Evolutionary conservation across 2,329 filamentous ascomycete species (phyloP), one percentile per base, ranked within the genome.

Genomic region (Macrophomina pseudophaseolina): DNA sequence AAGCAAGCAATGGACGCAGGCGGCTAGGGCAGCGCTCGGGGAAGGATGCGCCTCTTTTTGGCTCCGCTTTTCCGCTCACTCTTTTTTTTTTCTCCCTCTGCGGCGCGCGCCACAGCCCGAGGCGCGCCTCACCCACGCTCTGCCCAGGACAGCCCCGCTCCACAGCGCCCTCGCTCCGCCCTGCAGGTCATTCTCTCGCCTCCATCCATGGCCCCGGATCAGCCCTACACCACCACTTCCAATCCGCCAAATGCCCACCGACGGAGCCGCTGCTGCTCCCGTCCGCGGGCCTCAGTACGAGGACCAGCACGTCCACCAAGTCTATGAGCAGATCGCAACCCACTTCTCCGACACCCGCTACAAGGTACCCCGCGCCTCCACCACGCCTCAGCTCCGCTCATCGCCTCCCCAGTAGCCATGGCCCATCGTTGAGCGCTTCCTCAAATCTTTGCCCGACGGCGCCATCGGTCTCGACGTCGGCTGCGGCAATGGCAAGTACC

Each of bases 401-500:
- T 59, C 48, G 30, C 62, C 49, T 28, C 48, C 66, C 65, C 49
- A 66, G 66, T 53, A 90, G 87, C 93, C 95, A 68, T 99, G 95
- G 95, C 95, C 95, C 28, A 90, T 96, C 72, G 91, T 98, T 66
- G 87, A 93, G 69, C 83, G 83, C 42, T 98, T 97, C 77, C 86
- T 98, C 42, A 81, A 83, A 59, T 81, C 82, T 38, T 86, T 91
- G 56, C 76, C 84, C 0, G 80, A 88, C 12, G 94, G 94, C 32
- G 86, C 91, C 59, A 80, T 98, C 66, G 95, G 95, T 9, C 84
- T 97, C 38, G 95, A 99, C 79, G 85, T 98, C 66, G 95, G 95
- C 68, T 98, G 95, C 80, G 95, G 95, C 68, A 99, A 99, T 81
- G 95, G 95, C 71, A 98, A 98, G 83, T 97, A 98, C 78, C 83